Conservation (phyloP, 1,284 basidiomycete genomes). For the Boletellus deceptivus region DNA sequence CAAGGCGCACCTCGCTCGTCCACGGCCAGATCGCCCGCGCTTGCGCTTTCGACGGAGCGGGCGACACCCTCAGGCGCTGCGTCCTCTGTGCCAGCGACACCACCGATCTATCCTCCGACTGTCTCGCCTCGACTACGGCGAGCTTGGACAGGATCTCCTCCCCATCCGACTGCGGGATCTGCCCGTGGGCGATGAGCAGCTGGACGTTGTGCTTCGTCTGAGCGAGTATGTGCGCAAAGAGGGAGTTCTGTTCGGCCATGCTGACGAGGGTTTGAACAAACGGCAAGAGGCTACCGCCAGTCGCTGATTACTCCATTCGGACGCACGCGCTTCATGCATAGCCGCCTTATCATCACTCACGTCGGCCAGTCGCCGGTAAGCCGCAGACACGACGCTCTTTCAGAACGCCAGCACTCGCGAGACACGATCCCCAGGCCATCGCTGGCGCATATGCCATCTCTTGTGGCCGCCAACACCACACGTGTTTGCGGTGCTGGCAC, state of each 20-base stretch:
- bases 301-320: constrained; percentile 23
- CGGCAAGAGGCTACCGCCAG: background rate
- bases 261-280: background rate
- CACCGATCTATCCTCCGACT: constrained; percentile 14
- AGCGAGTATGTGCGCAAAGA: constrained; percentile 48
- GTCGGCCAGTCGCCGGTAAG: too few relatives aligned
- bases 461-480: too few relatives aligned
- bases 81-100: constrained; percentile 26
- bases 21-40: constrained; percentile 33
- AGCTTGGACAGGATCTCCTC: constrained; percentile 53
- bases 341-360: too few relatives aligned
- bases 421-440: too few relatives aligned
- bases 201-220: constrained; percentile 67
- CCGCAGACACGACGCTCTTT: too few relatives aligned
- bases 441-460: too few relatives aligned
- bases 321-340: too few relatives aligned
- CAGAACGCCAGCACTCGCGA: too few relatives aligned
- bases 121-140: background rate
- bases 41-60: constrained; percentile 24
- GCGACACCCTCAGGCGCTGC: constrained; percentile 25
- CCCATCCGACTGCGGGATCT: constrained; percentile 56
- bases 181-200: constrained; percentile 58
- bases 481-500: too few relatives aligned
- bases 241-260: constrained; percentile 24
- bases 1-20: constrained; percentile 27